Percentiles rank a stretch among this genome's conserved stretches.
Conservation (phyloP, 2,329 filamentous ascomycete genomes). For the Pyricularia pennisetigena region DNA sequence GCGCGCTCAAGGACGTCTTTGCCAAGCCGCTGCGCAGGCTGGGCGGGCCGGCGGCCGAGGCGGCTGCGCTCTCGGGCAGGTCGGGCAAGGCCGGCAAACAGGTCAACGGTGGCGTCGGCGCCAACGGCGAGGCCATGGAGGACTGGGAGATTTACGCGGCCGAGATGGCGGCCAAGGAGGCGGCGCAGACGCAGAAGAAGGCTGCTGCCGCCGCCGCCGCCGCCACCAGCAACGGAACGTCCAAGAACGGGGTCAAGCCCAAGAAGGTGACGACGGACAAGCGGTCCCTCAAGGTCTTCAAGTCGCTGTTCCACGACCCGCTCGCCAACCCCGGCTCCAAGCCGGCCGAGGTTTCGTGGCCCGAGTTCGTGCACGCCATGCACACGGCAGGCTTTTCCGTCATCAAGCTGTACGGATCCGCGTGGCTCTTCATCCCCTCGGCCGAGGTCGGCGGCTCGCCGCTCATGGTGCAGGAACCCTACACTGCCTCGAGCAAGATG, state of each 20-base stretch:
- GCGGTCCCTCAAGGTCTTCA: conserved; percentile 9
- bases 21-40: conserved; percentile 2
- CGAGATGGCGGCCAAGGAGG: not conserved
- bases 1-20: conserved; percentile 5
- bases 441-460: not conserved
- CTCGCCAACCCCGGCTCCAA: not conserved
- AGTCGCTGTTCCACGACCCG: conserved; percentile 8
- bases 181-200: not conserved
- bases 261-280: conserved; percentile 5
- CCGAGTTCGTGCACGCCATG: conserved; percentile 10
- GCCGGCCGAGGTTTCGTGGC: conserved; percentile 8
- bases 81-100: not conserved
- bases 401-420: conserved; percentile 8
- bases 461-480: conserved; percentile 3
- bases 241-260: not conserved
- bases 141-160: conserved; percentile 1
- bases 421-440: conserved; percentile 9
- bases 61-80: not conserved
- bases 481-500: conserved; percentile 4
- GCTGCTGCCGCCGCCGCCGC: not conserved
- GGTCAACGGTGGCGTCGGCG: not conserved
- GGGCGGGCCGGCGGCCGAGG: not conserved
- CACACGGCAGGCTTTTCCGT: conserved; percentile 5
- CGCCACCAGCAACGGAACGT: not conserved
- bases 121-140: not conserved